Evolutionary conservation across 2,329 filamentous ascomycete species (phyloP).

Genomic region (Colletotrichum tamarilloi): DNA sequence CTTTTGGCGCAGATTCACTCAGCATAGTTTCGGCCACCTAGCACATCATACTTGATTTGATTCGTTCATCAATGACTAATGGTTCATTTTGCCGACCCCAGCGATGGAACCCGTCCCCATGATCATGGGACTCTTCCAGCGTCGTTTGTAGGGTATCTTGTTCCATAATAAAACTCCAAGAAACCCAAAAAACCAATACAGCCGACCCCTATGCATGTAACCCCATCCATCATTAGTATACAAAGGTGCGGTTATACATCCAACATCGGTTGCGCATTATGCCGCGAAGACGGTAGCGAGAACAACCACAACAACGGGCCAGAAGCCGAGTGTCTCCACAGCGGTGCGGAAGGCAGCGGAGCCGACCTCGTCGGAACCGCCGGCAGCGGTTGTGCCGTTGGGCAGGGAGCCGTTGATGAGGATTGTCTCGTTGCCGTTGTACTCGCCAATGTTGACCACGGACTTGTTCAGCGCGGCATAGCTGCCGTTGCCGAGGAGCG

Average conservation of each 20-base stretch:
- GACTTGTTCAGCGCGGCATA: slow-evolving; percentile 65
- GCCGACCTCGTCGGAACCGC: slow-evolving; percentile 47
- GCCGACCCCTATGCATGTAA: not conserved
- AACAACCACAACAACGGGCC: slow-evolving; percentile 59
- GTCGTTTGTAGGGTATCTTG: slow-evolving; percentile 5
- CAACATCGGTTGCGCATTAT: slow-evolving; percentile 41
- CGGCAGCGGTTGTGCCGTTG: slow-evolving; percentile 69
- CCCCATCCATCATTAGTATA: slow-evolving; percentile 6
- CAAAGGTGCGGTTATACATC: not conserved
- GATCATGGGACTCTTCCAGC: not conserved
- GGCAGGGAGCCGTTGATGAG: slow-evolving; percentile 81
- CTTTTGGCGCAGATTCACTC: not conserved
- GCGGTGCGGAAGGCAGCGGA: slow-evolving; percentile 46
- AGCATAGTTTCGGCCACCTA: not conserved
- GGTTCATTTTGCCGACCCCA: not conserved
- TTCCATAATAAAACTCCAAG: not conserved
- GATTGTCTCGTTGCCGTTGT: slow-evolving; percentile 67
- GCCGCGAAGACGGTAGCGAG: slow-evolving; percentile 56
- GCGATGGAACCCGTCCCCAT: not conserved
- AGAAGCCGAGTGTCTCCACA: slow-evolving; percentile 57
- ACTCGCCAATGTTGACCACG: slow-evolving; percentile 67
- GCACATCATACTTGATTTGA: not conserved
- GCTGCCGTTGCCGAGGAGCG: slow-evolving; percentile 72
- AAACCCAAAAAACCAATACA: not conserved
- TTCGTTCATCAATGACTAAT: not conserved